Percentiles rank a stretch among this genome's conserved stretches.
phyloP scores from a whole-genome alignment of 2,329 filamentous ascomycete species.

The Exutisphaerella laricina region DNA sequence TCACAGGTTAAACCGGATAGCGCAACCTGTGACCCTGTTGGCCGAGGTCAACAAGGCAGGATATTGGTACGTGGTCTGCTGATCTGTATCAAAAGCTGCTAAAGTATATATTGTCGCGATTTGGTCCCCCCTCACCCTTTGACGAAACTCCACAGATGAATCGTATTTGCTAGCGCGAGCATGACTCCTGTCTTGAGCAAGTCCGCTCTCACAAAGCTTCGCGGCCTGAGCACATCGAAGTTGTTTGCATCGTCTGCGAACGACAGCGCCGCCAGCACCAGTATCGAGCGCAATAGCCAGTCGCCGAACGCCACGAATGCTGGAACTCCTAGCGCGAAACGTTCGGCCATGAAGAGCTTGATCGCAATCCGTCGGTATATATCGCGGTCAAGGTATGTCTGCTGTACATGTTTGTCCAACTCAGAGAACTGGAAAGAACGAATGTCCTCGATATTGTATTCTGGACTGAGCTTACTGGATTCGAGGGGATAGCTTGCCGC shows the following conservation, averaged over 20 bases:
- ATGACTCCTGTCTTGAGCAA: slow-evolving; percentile 12
- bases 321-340: slow-evolving; percentile 36
- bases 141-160: slow-evolving; percentile 30
- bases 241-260: slow-evolving; percentile 18
- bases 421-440: slow-evolving; percentile 35
- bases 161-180: slow-evolving; percentile 24
- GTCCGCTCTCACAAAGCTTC: slow-evolving; percentile 20
- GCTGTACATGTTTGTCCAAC: slow-evolving; percentile 36
- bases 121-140: slow-evolving; percentile 25
- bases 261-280: slow-evolving; percentile 23
- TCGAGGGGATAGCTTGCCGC: slow-evolving; percentile 34
- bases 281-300: slow-evolving; percentile 21
- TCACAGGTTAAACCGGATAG: too few species aligned
- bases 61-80: too few species aligned
- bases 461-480: slow-evolving; percentile 7
- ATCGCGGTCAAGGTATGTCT: slow-evolving; percentile 18
- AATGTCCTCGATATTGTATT: slow-evolving; percentile 31
- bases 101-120: background rate
- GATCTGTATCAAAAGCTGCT: too few species aligned
- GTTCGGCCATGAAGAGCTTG: slow-evolving; percentile 40
- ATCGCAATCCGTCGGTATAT: slow-evolving; percentile 36
- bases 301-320: slow-evolving; percentile 30
- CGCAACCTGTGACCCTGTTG: too few species aligned
- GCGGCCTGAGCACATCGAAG: slow-evolving; percentile 27
- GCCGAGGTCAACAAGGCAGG: too few species aligned